Evolutionary conservation across 805 yeast species (phyloP).

Genomic region (Yarrowia sp.): DNA sequence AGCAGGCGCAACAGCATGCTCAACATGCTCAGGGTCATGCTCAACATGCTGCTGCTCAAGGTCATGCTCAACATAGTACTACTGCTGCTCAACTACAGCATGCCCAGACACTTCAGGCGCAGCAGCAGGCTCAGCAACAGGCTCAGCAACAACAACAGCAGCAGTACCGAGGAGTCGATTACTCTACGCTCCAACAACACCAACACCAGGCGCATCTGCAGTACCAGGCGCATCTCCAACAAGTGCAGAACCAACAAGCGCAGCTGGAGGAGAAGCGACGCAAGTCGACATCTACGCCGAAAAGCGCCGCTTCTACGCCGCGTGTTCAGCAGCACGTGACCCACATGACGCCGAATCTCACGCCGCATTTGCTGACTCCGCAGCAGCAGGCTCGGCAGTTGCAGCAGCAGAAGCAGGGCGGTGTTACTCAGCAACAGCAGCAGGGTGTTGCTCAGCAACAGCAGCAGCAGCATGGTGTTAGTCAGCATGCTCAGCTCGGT

Average conservation of each 20-base stretch:
- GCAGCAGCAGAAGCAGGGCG: conserved; percentile 26
- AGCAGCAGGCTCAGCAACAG: conserved; percentile 1
- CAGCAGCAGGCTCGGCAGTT: conserved; percentile 8
- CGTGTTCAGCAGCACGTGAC: background rate
- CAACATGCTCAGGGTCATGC: background rate
- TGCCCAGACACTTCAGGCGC: background rate
- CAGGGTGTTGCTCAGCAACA: background rate
- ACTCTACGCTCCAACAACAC: background rate
- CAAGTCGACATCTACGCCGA: background rate
- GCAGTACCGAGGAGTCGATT: conserved; percentile 12
- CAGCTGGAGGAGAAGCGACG: conserved; percentile 19
- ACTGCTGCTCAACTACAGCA: background rate
- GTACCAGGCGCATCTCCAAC: conserved; percentile 17
- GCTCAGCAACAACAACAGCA: background rate
- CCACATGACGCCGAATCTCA: background rate
- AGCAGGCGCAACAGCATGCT: conserved; percentile 1
- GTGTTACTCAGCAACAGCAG: background rate
- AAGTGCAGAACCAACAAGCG: conserved; percentile 16
- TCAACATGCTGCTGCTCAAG: background rate
- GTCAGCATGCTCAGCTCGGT: too few relatives aligned
- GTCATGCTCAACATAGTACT: background rate
- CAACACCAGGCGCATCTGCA: conserved; percentile 25
- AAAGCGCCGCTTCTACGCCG: background rate
- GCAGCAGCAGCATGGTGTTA: background rate
- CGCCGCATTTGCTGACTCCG: conserved; percentile 4